Evolutionary conservation across 495 filamentous ascomycete species (phyloP).

Genomic region (Aspergillus carlsbadensis): DNA sequence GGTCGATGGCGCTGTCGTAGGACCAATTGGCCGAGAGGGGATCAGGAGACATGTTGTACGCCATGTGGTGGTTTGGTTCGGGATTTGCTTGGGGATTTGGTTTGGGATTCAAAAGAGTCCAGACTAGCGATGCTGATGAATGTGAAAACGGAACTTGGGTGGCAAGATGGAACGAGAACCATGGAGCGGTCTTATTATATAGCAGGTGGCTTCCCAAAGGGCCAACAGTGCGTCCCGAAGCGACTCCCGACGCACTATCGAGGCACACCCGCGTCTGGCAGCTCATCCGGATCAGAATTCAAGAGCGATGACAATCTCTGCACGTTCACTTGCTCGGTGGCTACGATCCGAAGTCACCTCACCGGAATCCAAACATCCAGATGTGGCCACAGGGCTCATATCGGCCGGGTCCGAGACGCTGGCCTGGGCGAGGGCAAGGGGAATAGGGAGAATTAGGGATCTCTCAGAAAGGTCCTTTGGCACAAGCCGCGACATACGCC

Average conservation of each 20-base stretch:
- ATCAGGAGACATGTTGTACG: conserved; percentile 25
- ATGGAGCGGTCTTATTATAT: background rate
- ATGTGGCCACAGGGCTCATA: background rate
- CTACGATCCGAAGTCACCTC: conserved; percentile 11
- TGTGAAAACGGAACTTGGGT: background rate
- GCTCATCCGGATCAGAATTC: background rate
- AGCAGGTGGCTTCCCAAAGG: background rate
- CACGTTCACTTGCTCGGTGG: conserved; percentile 4
- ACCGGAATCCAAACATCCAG: conserved; percentile 12
- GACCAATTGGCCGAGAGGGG: conserved; percentile 44
- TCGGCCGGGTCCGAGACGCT: conserved; percentile 6
- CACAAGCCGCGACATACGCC: no score
- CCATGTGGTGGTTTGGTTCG: background rate
- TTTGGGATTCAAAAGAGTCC: no score
- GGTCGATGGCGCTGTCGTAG: conserved; percentile 42
- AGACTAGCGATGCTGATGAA: background rate
- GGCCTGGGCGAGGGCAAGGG: background rate
- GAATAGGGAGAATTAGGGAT: background rate
- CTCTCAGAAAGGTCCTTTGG: no score
- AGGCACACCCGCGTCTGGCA: background rate
- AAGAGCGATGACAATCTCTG: conserved; percentile 9
- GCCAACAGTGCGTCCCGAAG: background rate
- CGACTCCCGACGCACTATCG: background rate
- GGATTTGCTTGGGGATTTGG: background rate
- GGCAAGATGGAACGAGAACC: background rate